phyloP scores from a whole-genome alignment of 371 early-diverging fungal genomes.

The Funneliformis caledonium region DNA sequence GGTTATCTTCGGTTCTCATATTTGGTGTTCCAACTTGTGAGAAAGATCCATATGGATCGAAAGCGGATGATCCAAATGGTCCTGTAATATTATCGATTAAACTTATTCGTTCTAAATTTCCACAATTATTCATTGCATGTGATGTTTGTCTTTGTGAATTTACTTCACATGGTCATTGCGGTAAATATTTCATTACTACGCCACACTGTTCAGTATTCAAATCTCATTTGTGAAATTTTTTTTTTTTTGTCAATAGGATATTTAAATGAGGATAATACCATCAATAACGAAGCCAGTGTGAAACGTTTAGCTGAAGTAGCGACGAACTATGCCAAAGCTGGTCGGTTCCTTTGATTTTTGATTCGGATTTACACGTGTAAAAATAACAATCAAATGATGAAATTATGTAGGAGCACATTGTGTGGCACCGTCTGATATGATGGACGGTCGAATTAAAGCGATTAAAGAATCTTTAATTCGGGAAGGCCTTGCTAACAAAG shows the following conservation, averaged over 20 bases:
- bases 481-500: conserved; percentile 76
- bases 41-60: conserved; percentile 79
- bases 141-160: conserved; percentile 98
- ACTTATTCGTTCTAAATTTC: conserved; percentile 78
- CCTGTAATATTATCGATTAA: conserved; percentile 88
- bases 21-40: conserved; percentile 87
- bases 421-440: conserved; percentile 97
- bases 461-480: conserved; percentile 84
- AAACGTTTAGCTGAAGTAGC: conserved; percentile 86
- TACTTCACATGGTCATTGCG: conserved; percentile 96
- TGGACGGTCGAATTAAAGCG: conserved; percentile 93
- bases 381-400: neutral
- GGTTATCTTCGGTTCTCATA: conserved; percentile 83
- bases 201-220: neutral
- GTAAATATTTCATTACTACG: conserved; percentile 46
- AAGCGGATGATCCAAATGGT: conserved; percentile 86
- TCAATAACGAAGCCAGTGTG: conserved; percentile 81
- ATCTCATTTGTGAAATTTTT: no score
- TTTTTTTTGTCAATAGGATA: conserved; percentile 46
- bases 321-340: conserved; percentile 83
- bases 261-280: conserved; percentile 77
- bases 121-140: conserved; percentile 84
- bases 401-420: conserved; percentile 68
- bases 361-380: neutral
- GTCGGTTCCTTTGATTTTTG: neutral